phyloP scores from a whole-genome alignment of 352 stramenopile genomes.

The Phytopythium vexans region DNA sequence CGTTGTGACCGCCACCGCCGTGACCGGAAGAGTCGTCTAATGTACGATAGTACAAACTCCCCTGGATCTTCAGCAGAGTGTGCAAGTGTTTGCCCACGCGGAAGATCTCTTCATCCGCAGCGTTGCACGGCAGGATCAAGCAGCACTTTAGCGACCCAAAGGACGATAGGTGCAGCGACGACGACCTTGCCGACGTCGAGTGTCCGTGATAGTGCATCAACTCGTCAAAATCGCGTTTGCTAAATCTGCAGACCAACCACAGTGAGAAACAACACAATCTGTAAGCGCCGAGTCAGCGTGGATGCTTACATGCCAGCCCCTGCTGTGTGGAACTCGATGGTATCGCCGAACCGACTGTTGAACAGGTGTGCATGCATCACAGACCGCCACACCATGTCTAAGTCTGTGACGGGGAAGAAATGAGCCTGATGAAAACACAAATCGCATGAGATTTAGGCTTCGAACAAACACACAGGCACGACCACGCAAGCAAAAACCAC shows the following conservation, averaged over 20 bases:
- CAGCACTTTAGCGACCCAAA: conserved; percentile 62
- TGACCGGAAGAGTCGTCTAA: conserved; percentile 12
- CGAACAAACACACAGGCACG: not conserved
- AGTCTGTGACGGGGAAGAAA: conserved; percentile 50
- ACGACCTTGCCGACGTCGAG: conserved; percentile 25
- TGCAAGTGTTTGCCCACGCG: conserved; percentile 72
- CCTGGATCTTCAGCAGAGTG: conserved; percentile 56
- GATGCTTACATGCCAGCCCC: conserved; percentile 41
- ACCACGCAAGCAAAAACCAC: conserved; percentile 7
- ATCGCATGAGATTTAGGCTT: not conserved
- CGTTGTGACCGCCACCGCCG: conserved; percentile 1
- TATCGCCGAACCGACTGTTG: conserved; percentile 52
- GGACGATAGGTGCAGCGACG: conserved; percentile 29
- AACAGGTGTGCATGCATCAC: conserved; percentile 64
- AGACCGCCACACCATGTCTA: conserved; percentile 61
- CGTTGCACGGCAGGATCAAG: conserved; percentile 54
- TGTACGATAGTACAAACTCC: conserved; percentile 63
- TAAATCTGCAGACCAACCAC: conserved; percentile 30
- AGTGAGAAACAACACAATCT: conserved; percentile 1
- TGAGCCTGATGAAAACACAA: conserved; percentile 24
- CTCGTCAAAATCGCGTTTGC: conserved; percentile 72
- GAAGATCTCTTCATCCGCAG: conserved; percentile 63
- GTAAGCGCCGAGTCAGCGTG: not conserved
- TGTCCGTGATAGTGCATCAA: conserved; percentile 70
- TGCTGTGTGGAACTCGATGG: conserved; percentile 64